These are phyloP conservation scores for Cryptococcus neoformans DNA, from an alignment of 1,284 basidiomycete species.

Conservation along the genomic window DNA sequence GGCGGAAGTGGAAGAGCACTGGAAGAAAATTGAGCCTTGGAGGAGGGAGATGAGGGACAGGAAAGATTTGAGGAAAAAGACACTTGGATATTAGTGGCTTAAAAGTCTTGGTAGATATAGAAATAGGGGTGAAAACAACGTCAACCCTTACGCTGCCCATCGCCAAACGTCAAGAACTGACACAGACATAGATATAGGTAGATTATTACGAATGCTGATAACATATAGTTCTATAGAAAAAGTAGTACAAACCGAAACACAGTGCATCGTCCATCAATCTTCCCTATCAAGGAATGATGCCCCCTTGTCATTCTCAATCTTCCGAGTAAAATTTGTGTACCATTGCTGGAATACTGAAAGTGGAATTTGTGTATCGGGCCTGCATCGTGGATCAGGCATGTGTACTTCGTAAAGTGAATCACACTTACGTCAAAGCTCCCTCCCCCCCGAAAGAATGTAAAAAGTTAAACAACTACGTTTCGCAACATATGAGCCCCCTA, in stretches of 20 bases:
- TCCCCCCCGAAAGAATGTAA: constrained; percentile 67
- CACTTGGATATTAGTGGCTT: constrained; percentile 29
- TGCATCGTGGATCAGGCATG: constrained; percentile 13
- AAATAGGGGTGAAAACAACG: too few species aligned
- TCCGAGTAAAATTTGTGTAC: constrained; percentile 75
- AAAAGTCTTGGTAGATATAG: too few species aligned
- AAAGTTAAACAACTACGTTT: constrained; percentile 71
- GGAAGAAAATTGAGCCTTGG: constrained; percentile 25
- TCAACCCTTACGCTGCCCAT: too few species aligned
- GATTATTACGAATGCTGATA: too few species aligned
- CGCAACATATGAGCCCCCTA: neutral
- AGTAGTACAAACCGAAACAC: too few species aligned
- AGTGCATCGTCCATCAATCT: constrained; percentile 45
- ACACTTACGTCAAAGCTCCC: constrained; percentile 52
- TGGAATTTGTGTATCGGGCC: constrained; percentile 67
- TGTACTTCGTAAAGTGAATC: neutral
- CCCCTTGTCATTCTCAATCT: constrained; percentile 64
- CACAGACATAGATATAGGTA: too few species aligned
- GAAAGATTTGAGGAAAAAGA: constrained; percentile 28
- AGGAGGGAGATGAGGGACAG: constrained; percentile 25
- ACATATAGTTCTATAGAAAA: too few species aligned
- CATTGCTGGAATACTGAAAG: constrained; percentile 71
- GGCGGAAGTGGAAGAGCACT: constrained; percentile 18
- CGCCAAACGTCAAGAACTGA: too few species aligned
- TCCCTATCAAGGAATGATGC: constrained; percentile 69